A percentile compares a stretch with the other conserved stretches of the same genome.
Evolutionary conservation across 176 grass and related monocot species (phyloP).

Genomic region (Musa schizocarpa): DNA sequence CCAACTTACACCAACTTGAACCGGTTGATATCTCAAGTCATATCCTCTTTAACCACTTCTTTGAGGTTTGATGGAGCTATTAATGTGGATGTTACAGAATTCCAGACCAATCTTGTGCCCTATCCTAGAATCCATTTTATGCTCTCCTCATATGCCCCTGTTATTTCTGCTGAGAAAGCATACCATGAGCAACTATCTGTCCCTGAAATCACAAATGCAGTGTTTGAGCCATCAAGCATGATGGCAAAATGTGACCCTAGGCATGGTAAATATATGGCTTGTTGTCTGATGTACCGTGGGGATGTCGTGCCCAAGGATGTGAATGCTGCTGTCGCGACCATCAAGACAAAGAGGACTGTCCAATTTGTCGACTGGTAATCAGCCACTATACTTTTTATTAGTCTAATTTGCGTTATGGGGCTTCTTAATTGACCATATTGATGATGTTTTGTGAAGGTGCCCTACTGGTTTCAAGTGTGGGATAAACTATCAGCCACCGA

Average conservation of each 20-base stretch:
- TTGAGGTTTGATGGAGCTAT: slow-evolving; percentile 94
- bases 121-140: slow-evolving; percentile 98
- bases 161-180: slow-evolving; percentile 94
- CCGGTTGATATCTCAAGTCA: slow-evolving; percentile 90
- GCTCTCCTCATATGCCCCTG: slow-evolving; percentile 92
- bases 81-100: slow-evolving; percentile 89
- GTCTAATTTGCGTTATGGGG: neutral
- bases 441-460: slow-evolving; percentile 15
- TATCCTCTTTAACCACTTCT: slow-evolving; percentile 91
- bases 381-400: slow-evolving; percentile 6
- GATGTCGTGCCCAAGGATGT: slow-evolving; percentile 98
- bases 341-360: slow-evolving; percentile 98
- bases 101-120: slow-evolving; percentile 95
- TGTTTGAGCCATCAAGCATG: slow-evolving; percentile 98
- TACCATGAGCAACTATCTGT: slow-evolving; percentile 97
- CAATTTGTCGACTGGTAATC: slow-evolving; percentile 97
- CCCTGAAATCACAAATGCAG: slow-evolving; percentile 94
- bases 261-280: slow-evolving; percentile 96
- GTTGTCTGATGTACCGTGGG: slow-evolving; percentile 95
- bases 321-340: slow-evolving; percentile 87
- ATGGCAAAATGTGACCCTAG: slow-evolving; percentile 99
- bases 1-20: slow-evolving; percentile 97
- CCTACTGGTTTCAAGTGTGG: slow-evolving; percentile 36
- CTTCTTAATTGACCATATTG: neutral
- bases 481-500: slow-evolving; percentile 32